A percentile compares a stretch with the other conserved stretches of the same genome.
These are phyloP conservation scores for Pseudozyma sp. DNA, from an alignment of 1,284 basidiomycete species.

Conservation along the genomic window DNA sequence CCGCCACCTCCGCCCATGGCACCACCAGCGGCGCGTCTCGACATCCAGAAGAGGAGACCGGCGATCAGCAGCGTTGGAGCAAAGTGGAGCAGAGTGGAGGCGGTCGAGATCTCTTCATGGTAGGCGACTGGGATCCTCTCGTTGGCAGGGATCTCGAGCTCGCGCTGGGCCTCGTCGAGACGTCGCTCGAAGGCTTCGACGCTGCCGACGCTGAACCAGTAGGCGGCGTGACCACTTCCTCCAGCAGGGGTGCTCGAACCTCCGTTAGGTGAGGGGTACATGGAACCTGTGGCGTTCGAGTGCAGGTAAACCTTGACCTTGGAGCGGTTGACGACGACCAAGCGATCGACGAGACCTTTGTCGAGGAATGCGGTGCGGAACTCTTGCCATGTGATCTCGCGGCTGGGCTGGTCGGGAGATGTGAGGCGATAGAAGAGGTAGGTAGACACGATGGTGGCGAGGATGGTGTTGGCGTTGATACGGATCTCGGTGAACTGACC, in stretches of 20 bases:
- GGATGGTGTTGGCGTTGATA: conserved; percentile 62
- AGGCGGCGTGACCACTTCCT: conserved; percentile 69
- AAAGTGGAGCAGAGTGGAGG: conserved; percentile 87
- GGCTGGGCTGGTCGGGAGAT: conserved; percentile 73
- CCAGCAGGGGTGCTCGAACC: conserved; percentile 19
- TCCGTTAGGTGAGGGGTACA: conserved; percentile 66
- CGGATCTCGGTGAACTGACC: conserved; percentile 56
- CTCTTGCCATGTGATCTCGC: conserved; percentile 98
- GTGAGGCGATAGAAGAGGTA: conserved; percentile 77
- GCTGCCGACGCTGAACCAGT: conserved; percentile 96
- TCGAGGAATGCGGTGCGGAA: conserved; percentile 95
- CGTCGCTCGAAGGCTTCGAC: conserved; percentile 96
- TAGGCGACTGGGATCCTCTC: conserved; percentile 98
- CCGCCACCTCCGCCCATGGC: conserved; percentile 67
- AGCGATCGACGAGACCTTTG: conserved; percentile 93
- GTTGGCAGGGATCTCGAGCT: conserved; percentile 88
- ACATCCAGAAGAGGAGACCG: conserved; percentile 90
- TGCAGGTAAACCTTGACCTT: conserved; percentile 86
- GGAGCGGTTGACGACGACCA: conserved; percentile 90
- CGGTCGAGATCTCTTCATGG: conserved; percentile 89
- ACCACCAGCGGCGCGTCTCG: conserved; percentile 76
- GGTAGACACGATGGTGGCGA: conserved; percentile 73
- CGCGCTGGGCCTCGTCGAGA: conserved; percentile 90
- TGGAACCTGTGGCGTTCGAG: conserved; percentile 81
- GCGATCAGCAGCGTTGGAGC: conserved; percentile 92